Percentiles rank a stretch among this genome's conserved stretches.
Evolutionary conservation across 352 stramenopile genomes (phyloP).

Genomic region (Phytophthora megakarya): DNA sequence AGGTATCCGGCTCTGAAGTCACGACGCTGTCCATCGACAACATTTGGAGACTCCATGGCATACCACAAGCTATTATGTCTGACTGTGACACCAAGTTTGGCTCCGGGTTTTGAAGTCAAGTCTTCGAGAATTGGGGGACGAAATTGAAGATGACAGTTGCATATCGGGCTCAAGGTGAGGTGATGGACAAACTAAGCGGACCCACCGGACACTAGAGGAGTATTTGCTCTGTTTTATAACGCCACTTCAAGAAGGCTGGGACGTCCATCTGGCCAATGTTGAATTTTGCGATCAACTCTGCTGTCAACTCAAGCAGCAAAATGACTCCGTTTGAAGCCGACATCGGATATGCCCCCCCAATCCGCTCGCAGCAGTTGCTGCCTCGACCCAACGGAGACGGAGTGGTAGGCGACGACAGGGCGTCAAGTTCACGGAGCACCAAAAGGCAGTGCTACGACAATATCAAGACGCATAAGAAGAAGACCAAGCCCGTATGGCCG

Average conservation of each 20-base stretch:
- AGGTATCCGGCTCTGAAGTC: background rate
- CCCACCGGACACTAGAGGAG: slow-evolving; percentile 21
- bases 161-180: background rate
- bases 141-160: background rate
- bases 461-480: slow-evolving; percentile 10
- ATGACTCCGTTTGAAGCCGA: slow-evolving; percentile 9
- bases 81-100: background rate
- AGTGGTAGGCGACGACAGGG: background rate
- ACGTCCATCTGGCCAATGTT: slow-evolving; percentile 24
- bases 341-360: slow-evolving; percentile 6
- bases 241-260: slow-evolving; percentile 20
- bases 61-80: slow-evolving; percentile 2
- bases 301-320: slow-evolving; percentile 3
- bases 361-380: background rate
- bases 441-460: slow-evolving; percentile 4
- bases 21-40: background rate
- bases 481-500: slow-evolving; percentile 15
- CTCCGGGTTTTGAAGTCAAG: background rate
- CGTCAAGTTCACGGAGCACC: background rate
- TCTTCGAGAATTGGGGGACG: background rate
- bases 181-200: slow-evolving; percentile 5
- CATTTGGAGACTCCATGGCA: background rate
- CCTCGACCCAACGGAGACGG: background rate
- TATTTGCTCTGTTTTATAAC: slow-evolving; percentile 5
- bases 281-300: slow-evolving; percentile 1